Percentiles rank a stretch among this genome's conserved stretches.
phyloP scores from a whole-genome alignment of 2,329 filamentous ascomycete species.

The Endoconidiophora polonica region DNA sequence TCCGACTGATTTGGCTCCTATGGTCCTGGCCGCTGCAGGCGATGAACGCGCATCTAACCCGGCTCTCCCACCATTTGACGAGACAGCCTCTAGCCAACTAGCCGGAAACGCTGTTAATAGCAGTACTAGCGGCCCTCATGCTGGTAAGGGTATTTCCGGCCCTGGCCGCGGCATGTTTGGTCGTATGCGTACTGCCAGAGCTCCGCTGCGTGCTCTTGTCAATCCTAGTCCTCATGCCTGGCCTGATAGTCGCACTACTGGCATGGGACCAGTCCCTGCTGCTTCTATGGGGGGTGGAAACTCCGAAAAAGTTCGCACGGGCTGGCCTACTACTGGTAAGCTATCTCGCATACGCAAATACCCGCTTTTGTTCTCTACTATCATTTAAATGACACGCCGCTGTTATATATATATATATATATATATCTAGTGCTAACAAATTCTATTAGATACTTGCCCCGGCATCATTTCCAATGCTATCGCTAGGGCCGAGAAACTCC shows the following conservation, averaged over 20 bases:
- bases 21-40: too few relatives aligned
- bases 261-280: slow-evolving; percentile 11
- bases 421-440: too few relatives aligned
- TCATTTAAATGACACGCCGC: background rate
- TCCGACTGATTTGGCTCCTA: too few relatives aligned
- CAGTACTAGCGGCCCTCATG: background rate
- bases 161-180: slow-evolving; percentile 72
- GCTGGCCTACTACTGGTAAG: slow-evolving; percentile 1
- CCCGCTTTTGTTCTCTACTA: background rate
- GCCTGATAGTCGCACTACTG: slow-evolving; percentile 8
- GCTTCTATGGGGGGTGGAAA: slow-evolving; percentile 22
- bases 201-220: slow-evolving; percentile 38
- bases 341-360: background rate
- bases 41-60: too few relatives aligned
- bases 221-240: slow-evolving; percentile 4
- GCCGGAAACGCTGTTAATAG: background rate
- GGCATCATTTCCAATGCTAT: slow-evolving; percentile 90
- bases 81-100: background rate
- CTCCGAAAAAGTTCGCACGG: slow-evolving; percentile 20
- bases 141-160: slow-evolving; percentile 55
- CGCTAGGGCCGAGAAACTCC: slow-evolving; percentile 63
- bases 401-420: too few relatives aligned
- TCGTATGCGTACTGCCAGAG: slow-evolving; percentile 44
- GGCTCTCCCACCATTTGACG: background rate
- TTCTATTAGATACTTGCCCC: slow-evolving; percentile 18